Evolutionary conservation across 164 flowering plant species (phyloP).

Genomic region (Vitis riparia): DNA sequence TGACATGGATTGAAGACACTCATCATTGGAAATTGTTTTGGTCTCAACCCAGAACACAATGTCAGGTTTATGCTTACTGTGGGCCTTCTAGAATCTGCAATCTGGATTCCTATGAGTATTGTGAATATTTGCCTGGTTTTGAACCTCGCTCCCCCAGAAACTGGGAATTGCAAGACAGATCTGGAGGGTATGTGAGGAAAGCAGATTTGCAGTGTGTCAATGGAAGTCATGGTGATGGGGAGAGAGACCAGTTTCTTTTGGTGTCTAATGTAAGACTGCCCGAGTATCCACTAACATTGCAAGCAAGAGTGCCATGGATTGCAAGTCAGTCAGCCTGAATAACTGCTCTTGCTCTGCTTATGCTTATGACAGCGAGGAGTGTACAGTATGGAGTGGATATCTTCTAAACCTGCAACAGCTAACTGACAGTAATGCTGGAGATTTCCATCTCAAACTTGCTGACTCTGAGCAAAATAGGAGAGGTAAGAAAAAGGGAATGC

Average conservation of each 20-base stretch:
- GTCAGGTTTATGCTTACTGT: no score
- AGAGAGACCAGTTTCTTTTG: no score
- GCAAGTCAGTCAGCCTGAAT: not conserved
- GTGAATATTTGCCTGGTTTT: no score
- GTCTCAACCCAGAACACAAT: no score
- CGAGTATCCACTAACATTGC: not conserved
- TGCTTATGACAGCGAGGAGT: slow-evolving; percentile 6
- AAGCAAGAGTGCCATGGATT: not conserved
- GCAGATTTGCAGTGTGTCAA: no score
- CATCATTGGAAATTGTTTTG: no score
- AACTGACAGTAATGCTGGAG: not conserved
- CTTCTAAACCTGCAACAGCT: slow-evolving; percentile 9
- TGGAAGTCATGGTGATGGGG: no score
- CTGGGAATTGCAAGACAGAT: not conserved
- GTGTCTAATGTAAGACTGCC: no score
- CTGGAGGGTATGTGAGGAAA: no score
- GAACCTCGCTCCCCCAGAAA: slow-evolving; percentile 11
- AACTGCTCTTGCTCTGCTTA: slow-evolving; percentile 15
- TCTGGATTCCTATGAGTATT: no score
- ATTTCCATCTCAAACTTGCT: slow-evolving; percentile 8
- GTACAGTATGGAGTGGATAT: slow-evolving; percentile 9
- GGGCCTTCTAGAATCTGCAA: no score
- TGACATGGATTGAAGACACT: slow-evolving; percentile 11
- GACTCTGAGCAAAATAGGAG: not conserved
- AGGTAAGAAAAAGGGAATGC: no score